Evolutionary conservation across 768 basidiomycete species (phyloP), one percentile per base, ranked within the genome.

Genomic region (Termitomyces sp.): DNA sequence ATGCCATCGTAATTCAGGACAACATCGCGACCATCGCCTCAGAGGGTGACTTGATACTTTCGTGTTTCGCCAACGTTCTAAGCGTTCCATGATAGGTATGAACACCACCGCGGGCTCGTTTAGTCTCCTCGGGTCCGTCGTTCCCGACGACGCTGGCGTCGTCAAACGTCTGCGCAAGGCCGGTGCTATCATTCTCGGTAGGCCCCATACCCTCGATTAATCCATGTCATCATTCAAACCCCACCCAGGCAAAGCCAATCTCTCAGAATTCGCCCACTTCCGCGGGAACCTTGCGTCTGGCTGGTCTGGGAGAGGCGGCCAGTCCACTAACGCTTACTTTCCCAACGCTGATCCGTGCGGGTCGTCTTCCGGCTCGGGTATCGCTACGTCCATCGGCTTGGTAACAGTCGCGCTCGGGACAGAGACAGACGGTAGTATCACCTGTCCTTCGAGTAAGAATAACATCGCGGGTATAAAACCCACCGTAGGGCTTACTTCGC

Each of bases 381-480:
- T 83, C 28, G 73, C 78, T 23, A 70, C 78, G 2, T 78, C 79
- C 2, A 82, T 81, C 47, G 81, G 82, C 17, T 69, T 83, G 16
- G 67, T 72, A n/a, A 68, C 79, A 14, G 78, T 79, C 2, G 68
- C 76, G 0, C 68, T 82, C 1, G 79, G 77, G 10, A 73, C 79
- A 3, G 80, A 82, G 54, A 81, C 81, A 0, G 76, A 79, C 56
- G 80, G 83, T 7, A 81, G 81, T 52, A 82, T 83, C 27, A 78
- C 73, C 3, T 82, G 76, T 58, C 84, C 82, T 23, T 67, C 78
- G 0, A 73, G 72, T 60, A 66, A 74, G 19, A 84, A 84, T 52
- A 84, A 84, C 59, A 41, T 84, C 5, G 83, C 73, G 3, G 84
- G 83, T 0, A 80, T 85, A 46, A 84, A 83, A 60, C 81, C 84